A percentile compares a stretch with the other conserved stretches of the same genome.
Evolutionary conservation across 371 early-diverging fungal species (phyloP).

Genomic region (Mucor piriformis): DNA sequence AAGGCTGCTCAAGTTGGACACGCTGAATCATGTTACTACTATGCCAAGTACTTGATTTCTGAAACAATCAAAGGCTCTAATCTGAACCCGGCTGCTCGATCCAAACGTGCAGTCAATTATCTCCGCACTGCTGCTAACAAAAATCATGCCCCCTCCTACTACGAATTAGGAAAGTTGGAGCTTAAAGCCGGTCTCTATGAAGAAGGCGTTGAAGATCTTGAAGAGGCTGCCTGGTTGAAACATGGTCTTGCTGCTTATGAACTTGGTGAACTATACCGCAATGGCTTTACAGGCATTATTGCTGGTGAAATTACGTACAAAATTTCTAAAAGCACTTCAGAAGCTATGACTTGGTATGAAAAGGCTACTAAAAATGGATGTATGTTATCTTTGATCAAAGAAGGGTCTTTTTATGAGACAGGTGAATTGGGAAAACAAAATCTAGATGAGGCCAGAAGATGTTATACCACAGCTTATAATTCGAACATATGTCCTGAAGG

Average conservation of each 20-base stretch:
- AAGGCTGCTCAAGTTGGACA: conserved; percentile 21
- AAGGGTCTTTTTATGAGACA: conserved; percentile 21
- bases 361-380: not conserved
- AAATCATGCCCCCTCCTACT: conserved; percentile 24
- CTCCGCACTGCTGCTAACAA: conserved; percentile 20
- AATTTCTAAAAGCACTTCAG: not conserved
- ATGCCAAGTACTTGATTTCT: conserved; percentile 21
- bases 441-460: conserved; percentile 3
- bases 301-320: conserved; percentile 3
- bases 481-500: conserved; percentile 6
- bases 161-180: conserved; percentile 18
- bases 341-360: conserved; percentile 3
- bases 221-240: conserved; percentile 23
- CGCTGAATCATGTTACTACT: conserved; percentile 22
- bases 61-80: not conserved
- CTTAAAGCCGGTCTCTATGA: conserved; percentile 19
- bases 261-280: conserved; percentile 18
- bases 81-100: not conserved
- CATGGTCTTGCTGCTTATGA: conserved; percentile 20
- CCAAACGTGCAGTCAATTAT: conserved; percentile 8
- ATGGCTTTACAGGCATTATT: conserved; percentile 16
- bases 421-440: conserved; percentile 4
- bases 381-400: conserved; percentile 9
- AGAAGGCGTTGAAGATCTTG: conserved; percentile 25
- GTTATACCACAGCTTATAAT: conserved; percentile 11